Evolutionary conservation across 2,329 filamentous ascomycete species (phyloP), one percentile per base, ranked within the genome.

Genomic region (Dryadomyces quercus-mongolicae): DNA sequence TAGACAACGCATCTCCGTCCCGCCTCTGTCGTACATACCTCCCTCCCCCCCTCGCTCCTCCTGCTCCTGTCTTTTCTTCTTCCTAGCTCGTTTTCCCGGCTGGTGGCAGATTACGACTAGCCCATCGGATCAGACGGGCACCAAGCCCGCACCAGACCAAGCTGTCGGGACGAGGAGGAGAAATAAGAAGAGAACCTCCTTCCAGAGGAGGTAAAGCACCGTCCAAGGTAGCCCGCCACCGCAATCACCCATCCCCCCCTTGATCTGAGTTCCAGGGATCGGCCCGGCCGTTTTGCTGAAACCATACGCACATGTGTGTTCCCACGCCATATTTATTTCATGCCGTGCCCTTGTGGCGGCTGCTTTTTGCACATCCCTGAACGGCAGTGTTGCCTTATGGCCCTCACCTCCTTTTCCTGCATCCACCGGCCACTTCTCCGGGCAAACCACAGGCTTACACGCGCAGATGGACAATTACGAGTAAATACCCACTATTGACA

Each of bases 361-460:
- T 12, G 36, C 36, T 40, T 40, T 40, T 16, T 40, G 36, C 36
- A 40, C 36, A 40, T 40, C 36, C 36, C 36, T 40, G 36, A 16
- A 40, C 36, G 36, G 15, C 36, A 16, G 10, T 40, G 8, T 16
- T 16, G 36, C 36, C 36, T 40, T 40, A 40, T 40, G 36, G 36
- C 36, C 36, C 36, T 40, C 36, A 40, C 36, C 36, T 40, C 36
- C 36, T 40, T 40, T 40, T 40, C 36, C 36, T 40, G 36, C 36
- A 40, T 40, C 36, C 36, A 40, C 36, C 44, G 44, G 44, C 44
- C n/a, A 12, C 43, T 45, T 16, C 20, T 31, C 16, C 15, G 47
- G 25, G 47, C 47, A 38, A 49, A 49, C 47, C 47, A 38, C 15
- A 49, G 13, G 47, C 47, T 49, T 49, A 49, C 47, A 49, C 47